Base-by-base conservation (phyloP, 768 basidiomycete genomes). In the Leccinum longicurvipes region DNA sequence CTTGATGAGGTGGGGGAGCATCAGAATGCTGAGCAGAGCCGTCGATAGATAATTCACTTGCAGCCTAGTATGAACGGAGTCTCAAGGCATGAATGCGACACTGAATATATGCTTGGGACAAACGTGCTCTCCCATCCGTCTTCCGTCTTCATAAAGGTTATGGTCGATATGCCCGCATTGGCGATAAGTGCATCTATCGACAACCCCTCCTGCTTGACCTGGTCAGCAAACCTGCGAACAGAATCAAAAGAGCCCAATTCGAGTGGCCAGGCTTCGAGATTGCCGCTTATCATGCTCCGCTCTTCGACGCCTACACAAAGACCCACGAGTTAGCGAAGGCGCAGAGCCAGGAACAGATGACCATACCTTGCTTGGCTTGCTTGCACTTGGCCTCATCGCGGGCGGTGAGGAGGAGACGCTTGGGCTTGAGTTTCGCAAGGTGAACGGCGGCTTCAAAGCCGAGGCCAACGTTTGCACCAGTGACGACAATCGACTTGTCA, bases 101-200 rank as follows among this genome's bases (percentile, higher is more conserved):
- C 15, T 27, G 23, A 15, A 25, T 28, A 39, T 9, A 24, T 32
- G 12, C 24, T 41, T 15, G 50, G 25, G n/a, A 57, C 73, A 28
- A 31, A 76, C 75, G 61, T 68, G 29, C 61, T 64, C 62, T 76
- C 75, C 66, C 69, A 76, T 31, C 73, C 75, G 46, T 75, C 75
- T 29, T 51, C 46, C 3, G 74, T 75, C 56, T 59, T 63, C 6
- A 19, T 11, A 27, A 68, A 72, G 3, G 50, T 62, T 12, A 8
- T 12, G 1, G 55, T 49, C 4, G 46, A 41, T 12, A 72, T 3
- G 12, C 58, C 69, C 14, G 74, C 74, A 49, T 71, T 73, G 28
- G 64, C 67, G 24, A 75, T 60, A 14, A 76, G 52, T 9, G 67
- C 63, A 15, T 72, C 65, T 24, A 73, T 50, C 12, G 65, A 55